Conservation (phyloP, 1,284 basidiomycete genomes). For the Exobasidium cylindrosporum region DNA sequence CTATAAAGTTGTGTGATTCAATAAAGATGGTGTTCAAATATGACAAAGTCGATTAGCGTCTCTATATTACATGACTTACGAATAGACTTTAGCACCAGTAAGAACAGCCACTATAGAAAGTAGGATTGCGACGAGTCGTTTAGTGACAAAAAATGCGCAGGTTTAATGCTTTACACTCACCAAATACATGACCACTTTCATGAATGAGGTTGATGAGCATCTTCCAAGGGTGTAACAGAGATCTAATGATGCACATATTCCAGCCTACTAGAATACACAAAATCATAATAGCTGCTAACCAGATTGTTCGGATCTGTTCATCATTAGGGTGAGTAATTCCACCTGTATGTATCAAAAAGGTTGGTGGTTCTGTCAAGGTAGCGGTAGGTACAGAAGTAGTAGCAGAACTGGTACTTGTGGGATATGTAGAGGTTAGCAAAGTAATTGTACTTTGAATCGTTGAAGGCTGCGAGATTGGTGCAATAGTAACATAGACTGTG, state of each 20-base stretch:
- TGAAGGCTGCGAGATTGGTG: not conserved
- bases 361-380: not conserved
- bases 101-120: constrained; percentile 7
- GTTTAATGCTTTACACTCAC: constrained; percentile 6
- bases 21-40: not conserved
- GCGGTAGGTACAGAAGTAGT: not conserved
- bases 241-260: not conserved
- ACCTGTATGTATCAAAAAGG: not conserved
- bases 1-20: not conserved
- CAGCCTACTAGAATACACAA: not conserved
- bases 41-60: not conserved
- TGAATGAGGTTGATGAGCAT: constrained; percentile 11
- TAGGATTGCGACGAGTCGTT: not conserved
- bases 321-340: constrained; percentile 7
- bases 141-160: no score
- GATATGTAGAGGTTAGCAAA: not conserved
- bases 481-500: not conserved
- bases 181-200: constrained; percentile 5
- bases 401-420: no score
- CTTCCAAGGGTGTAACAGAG: constrained; percentile 12
- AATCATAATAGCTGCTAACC: constrained; percentile 2
- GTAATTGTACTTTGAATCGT: not conserved
- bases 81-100: constrained; percentile 4
- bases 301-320: constrained; percentile 10
- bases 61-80: constrained; percentile 5